Base-by-base conservation (phyloP, 805 yeast genomes). In the Candida tibetensis region DNA sequence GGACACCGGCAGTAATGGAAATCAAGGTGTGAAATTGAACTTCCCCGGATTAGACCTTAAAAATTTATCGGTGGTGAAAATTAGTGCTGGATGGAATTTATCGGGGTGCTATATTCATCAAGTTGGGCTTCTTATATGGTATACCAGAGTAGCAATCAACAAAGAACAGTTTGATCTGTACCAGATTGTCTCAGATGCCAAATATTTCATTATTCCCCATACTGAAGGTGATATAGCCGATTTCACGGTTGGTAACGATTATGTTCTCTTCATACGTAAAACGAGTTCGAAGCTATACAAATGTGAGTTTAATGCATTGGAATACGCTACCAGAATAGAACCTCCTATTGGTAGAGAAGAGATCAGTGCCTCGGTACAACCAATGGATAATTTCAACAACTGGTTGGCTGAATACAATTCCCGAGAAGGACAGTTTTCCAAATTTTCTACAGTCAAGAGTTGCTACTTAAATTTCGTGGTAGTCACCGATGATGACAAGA, bases 31-130 rank as follows among this genome's bases (percentile, higher is more conserved):
- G 4, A 51, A 48, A 34, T 43, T 81, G 22, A 50, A 37, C 3
- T 75, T 80, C 41, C 58, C 62, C 0, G 60, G 60, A 6, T 28
- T 57, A 6, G 42, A 43, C 22, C 29, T 39, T 32, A 30, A 43
- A 4, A 41, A 47, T 2, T 45, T 49, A 1, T 52, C 60, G 22
- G 64, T 67, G 8, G 66, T 76, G 8, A 74, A 72, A 45, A 70
- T 79, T 7, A 66, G 69, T 9, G 81, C 86, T 13, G 93, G 91
- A 0, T 84, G 91, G 91, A 71, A 74, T 41, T 56, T 72, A 12
- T 74, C 77, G 36, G 75, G 77, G 29, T 76, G 76, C 15, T 64
- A 69, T 33, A 58, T 79, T 2, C 62, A 62, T 14, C 60, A 61
- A 5, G 60, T 71, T 32, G 88, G 90, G 0, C 54, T 85, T 17